A percentile compares a stretch with the other conserved stretches of the same genome.
Conservation (phyloP, 805 yeast genomes). For the Metschnikowia lochheadii region DNA sequence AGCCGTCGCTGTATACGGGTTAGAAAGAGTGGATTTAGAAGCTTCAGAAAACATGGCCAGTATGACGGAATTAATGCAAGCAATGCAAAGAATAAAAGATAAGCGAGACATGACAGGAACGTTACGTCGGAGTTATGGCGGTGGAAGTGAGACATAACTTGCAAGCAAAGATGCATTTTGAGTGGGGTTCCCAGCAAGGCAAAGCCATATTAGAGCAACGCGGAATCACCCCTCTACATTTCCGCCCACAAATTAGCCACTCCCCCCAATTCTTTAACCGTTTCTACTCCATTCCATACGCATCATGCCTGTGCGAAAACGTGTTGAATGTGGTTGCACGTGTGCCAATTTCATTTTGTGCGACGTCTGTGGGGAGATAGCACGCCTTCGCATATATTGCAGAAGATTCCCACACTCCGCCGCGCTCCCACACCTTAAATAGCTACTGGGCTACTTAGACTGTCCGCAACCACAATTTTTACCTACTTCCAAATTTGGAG, state of each 20-base stretch:
- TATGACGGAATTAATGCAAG: background rate
- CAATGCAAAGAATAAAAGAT: background rate
- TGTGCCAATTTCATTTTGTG: slow-evolving; percentile 2
- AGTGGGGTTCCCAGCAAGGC: background rate
- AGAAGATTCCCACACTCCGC: background rate
- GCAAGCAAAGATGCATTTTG: background rate
- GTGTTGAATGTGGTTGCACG: slow-evolving; percentile 2
- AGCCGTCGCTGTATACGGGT: background rate
- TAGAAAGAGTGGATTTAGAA: background rate
- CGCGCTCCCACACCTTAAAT: background rate
- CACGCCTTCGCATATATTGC: slow-evolving; percentile 2
- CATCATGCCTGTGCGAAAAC: slow-evolving; percentile 1
- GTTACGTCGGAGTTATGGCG: background rate
- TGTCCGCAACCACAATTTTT: background rate
- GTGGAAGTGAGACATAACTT: background rate
- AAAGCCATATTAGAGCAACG: background rate
- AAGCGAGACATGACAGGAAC: background rate
- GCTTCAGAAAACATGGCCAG: background rate
- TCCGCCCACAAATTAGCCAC: background rate
- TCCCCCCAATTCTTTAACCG: background rate
- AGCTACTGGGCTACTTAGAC: background rate
- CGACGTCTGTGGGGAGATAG: background rate
- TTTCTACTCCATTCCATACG: background rate
- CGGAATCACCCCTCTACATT: background rate
- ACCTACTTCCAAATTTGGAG: background rate